Conservation (phyloP, 2,329 filamentous ascomycete genomes). For the Alternaria consortialis region DNA sequence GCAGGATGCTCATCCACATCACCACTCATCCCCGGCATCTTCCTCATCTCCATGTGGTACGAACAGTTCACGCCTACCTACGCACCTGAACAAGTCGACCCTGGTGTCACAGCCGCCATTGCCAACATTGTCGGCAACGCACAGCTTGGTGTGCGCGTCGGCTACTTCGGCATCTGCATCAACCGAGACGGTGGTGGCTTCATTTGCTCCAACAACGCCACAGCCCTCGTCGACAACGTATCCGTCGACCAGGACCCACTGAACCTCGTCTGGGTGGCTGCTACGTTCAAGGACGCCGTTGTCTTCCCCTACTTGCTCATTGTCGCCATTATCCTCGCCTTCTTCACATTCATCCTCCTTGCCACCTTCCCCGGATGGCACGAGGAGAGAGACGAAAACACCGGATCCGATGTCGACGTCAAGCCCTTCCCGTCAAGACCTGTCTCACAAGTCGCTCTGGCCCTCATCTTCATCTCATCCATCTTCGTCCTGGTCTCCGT, state of each 20-base stretch:
- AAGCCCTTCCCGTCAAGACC: slow-evolving; percentile 93
- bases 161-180: slow-evolving; percentile 98
- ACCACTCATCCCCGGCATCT: slow-evolving; percentile 92
- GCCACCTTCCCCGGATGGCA: slow-evolving; percentile 98
- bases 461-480: slow-evolving; percentile 81
- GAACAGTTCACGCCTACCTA: slow-evolving; percentile 83
- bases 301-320: slow-evolving; percentile 99
- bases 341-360: slow-evolving; percentile 92
- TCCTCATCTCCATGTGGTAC: slow-evolving; percentile 98
- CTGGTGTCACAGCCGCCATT: slow-evolving; percentile 84
- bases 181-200: slow-evolving; percentile 89
- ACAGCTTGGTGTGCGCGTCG: slow-evolving; percentile 86
- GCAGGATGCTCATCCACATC: slow-evolving; percentile 97
- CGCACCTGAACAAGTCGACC: slow-evolving; percentile 88
- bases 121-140: slow-evolving; percentile 88
- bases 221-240: slow-evolving; percentile 87
- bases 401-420: slow-evolving; percentile 85
- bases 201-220: slow-evolving; percentile 97
- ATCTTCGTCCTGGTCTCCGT: slow-evolving; percentile 73
- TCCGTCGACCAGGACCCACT: slow-evolving; percentile 92
- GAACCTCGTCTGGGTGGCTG: slow-evolving; percentile 96
- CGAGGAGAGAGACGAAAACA: slow-evolving; percentile 79
- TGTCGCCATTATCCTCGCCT: slow-evolving; percentile 96
- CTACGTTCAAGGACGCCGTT: slow-evolving; percentile 97
- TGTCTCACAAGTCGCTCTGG: slow-evolving; percentile 90